Base-by-base conservation (phyloP, 306 rosid genomes). In the Prosopis cineraria region DNA sequence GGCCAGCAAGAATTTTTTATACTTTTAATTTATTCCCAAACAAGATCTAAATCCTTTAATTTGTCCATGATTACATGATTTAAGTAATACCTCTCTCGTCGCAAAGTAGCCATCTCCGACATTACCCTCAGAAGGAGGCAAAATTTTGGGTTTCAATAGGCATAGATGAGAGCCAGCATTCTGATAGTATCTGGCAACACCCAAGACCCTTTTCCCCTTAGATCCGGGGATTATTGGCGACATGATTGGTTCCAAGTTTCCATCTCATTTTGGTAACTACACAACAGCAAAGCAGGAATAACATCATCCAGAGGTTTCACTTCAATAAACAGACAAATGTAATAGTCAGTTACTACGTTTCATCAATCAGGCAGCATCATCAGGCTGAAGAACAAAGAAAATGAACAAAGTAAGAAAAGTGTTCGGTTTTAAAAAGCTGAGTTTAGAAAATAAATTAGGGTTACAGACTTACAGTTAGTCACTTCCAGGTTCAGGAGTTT, bases 101-200 rank as follows among this genome's bases (percentile, higher is more conserved):
- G 82, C 68, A 72, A 66, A 73, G 81, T 77, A 94, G 85, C 98
- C 98, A 94, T 85, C 85, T 77, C 27, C 11, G 72, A 94, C 97
- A 82, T 87, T 79, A 62, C 65, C 60, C 19, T 66, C 81, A 20
- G 97, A 59, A 82, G 98, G 98, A 69, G 98, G 98, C 80, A 88
- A 83, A 72, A 81, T 77, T 66, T 82, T 84, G 52, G 97, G 93
- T 56, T 93, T 89, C 76, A 94, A 81, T 64, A 92, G 67, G 83
- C 87, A 90, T 47, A 89, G 78, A 84, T 24, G 71, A 71, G 94
- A 87, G 74, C 97, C 98, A 85, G 91, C 97, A 76, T 91, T 90
- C 88, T 83, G 90, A 85, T 80, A 91, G 89, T 85, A 90, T 74
- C 86, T 75, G 16, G 94, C 77, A 76, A 89, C 79, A 39, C 89